phyloP scores from a whole-genome alignment of 2,329 filamentous ascomycete species.

The Penicillium occitanis region DNA sequence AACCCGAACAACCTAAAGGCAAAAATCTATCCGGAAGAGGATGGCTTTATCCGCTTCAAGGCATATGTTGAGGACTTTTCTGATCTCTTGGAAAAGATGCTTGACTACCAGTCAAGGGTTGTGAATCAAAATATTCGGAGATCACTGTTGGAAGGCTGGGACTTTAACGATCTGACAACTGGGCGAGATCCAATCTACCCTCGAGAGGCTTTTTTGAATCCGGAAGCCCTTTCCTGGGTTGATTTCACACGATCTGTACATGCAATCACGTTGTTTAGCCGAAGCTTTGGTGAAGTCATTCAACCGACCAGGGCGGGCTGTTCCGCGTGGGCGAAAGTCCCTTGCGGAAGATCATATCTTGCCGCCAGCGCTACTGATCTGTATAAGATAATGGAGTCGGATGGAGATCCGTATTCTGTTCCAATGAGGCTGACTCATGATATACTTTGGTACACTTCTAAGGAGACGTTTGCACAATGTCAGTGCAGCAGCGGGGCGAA shows the following conservation, averaged over 20 bases:
- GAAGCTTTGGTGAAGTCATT: constrained; percentile 31
- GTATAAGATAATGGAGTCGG: constrained; percentile 30
- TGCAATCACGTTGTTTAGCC: constrained; percentile 30
- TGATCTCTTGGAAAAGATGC: constrained; percentile 31
- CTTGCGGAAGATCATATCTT: constrained; percentile 32
- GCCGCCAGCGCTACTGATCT: constrained; percentile 30
- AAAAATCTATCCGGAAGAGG: constrained; percentile 16
- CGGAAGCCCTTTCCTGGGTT: constrained; percentile 31
- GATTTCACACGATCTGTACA: constrained; percentile 32
- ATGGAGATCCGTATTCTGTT: constrained; percentile 25
- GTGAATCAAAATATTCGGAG: constrained; percentile 18
- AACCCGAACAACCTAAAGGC: constrained; percentile 20
- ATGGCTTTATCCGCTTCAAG: constrained; percentile 22
- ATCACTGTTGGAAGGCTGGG: constrained; percentile 32
- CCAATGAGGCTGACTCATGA: constrained; percentile 23
- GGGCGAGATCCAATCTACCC: constrained; percentile 28
- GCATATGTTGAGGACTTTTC: constrained; percentile 30
- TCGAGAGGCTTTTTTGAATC: constrained; percentile 22
- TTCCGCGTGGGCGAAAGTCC: constrained; percentile 29
- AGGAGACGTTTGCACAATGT: constrained; percentile 5
- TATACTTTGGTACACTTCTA: constrained; percentile 24
- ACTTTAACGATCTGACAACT: constrained; percentile 29
- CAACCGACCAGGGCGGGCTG: constrained; percentile 26
- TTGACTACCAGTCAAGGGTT: constrained; percentile 26
- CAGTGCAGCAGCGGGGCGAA: background rate